phyloP scores from a whole-genome alignment of 495 filamentous ascomycete genomes.

The Aspergillus heteromorphus region DNA sequence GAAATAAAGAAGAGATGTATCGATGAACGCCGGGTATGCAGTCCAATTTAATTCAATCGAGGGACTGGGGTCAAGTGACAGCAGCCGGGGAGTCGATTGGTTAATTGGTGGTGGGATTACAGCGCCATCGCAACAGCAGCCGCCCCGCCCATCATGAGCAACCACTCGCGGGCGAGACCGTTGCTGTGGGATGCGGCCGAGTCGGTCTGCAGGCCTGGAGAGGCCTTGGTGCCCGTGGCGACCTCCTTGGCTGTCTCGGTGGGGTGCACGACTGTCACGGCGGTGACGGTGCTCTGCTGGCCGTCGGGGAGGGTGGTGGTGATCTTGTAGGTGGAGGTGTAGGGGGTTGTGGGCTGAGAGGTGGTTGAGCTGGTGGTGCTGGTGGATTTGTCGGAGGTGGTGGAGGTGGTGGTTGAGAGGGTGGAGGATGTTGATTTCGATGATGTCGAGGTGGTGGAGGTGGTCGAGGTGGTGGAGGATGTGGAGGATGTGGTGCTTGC shows the following conservation, averaged over 20 bases:
- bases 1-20: too few relatives aligned
- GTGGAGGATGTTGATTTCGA: slow-evolving; percentile 33
- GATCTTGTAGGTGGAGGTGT: slow-evolving; percentile 28
- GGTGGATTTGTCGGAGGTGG: slow-evolving; percentile 23
- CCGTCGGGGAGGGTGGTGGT: slow-evolving; percentile 72
- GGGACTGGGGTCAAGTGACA: too few relatives aligned
- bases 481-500: slow-evolving; percentile 2
- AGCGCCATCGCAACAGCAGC: slow-evolving; percentile 36
- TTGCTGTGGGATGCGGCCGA: slow-evolving; percentile 25
- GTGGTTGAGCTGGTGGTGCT: slow-evolving; percentile 26
- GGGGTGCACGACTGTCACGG: slow-evolving; percentile 39
- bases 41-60: too few relatives aligned
- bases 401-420: slow-evolving; percentile 33
- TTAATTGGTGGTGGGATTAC: slow-evolving; percentile 13
- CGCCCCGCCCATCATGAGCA: slow-evolving; percentile 41
- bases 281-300: slow-evolving; percentile 43
- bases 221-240: slow-evolving; percentile 18
- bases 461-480: background rate
- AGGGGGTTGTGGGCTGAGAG: slow-evolving; percentile 20
- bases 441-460: slow-evolving; percentile 17
- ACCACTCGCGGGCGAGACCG: slow-evolving; percentile 33
- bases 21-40: too few relatives aligned
- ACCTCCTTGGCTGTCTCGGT: slow-evolving; percentile 21
- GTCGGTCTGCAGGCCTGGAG: slow-evolving; percentile 42
- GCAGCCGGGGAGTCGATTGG: background rate